Evolutionary conservation across 202 grass and related monocot species (phyloP), one percentile per base, ranked within the genome.

Genomic region (Schoenoplectus triqueter): DNA sequence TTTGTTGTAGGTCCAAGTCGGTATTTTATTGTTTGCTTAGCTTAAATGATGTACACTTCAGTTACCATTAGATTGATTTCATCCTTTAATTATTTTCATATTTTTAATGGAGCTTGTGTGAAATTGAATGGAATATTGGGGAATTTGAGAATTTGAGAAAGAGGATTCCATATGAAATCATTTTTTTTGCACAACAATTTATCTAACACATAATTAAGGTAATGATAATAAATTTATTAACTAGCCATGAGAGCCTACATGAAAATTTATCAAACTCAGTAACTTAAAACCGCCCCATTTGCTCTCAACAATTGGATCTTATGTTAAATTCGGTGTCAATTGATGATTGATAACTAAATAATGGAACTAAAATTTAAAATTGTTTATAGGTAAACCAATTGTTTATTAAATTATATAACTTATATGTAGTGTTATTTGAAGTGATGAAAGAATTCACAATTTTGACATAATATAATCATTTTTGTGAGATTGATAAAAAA

Each of bases 1-100:
- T 15, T 77, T 59, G 40, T 77, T 77, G 22, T 55, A 56, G 6
- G 48, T 77, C 51, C 73, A 40, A 78, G 6, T 79, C 13, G 14
- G 6, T 15, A 51, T 57, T 60, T 59, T 45, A 59, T 79, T 79
- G 55, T 61, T 61, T 42, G 21, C 55, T 45, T 79, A 79, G 39
- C 51, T 73, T 79, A 61, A 7, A n/a, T 17, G 75, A 45, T 44
- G 2, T 2, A 19, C 31, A 79, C 31, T 77, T 78, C 7, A 78
- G 6, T 78, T 78, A 42, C 54, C 17, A 20, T 42, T 8, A 79
- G 31, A 79, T 44, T 44, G 18, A 18, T 15, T 61, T 79, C 42
- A 57, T 11, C 41, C 21, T 17, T 77, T 2, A 4, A 57, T 40
- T n/a, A 15, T 0, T 5, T 55, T 75, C 10, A 74, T 74, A 14